These are phyloP conservation scores for Ceriops zippeliana DNA, from an alignment of 345 rosid genomes.

Conservation along the genomic window DNA sequence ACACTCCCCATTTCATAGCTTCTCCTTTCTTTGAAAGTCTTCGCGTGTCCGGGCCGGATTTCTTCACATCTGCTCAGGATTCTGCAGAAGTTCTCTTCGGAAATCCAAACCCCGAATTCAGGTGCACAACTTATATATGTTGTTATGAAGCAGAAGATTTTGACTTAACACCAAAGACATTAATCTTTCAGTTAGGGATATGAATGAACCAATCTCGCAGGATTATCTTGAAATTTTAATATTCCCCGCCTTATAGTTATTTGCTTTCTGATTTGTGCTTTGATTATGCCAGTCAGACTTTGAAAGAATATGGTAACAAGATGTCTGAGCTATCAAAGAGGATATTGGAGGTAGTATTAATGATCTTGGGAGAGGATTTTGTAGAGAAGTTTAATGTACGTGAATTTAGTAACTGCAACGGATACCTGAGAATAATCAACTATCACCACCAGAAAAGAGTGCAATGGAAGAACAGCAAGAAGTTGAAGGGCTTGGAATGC, in stretches of 20 bases:
- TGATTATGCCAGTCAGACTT: slow-evolving; percentile 6
- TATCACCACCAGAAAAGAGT: slow-evolving; percentile 15
- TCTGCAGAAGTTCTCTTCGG: slow-evolving; percentile 9
- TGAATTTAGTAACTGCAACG: slow-evolving; percentile 25
- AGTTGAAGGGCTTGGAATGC: slow-evolving; percentile 28
- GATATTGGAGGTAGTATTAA: slow-evolving; percentile 8
- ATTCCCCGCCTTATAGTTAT: too few species aligned
- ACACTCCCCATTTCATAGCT: slow-evolving; percentile 25
- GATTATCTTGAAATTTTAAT: too few species aligned
- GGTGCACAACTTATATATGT: slow-evolving; percentile 1
- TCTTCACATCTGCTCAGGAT: slow-evolving; percentile 16
- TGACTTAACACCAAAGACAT: too few species aligned
- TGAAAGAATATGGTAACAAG: slow-evolving; percentile 22
- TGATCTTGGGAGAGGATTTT: slow-evolving; percentile 16
- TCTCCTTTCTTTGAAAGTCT: slow-evolving; percentile 27
- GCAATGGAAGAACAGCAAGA: background rate
- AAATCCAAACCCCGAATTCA: slow-evolving; percentile 12
- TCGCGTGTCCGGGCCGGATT: slow-evolving; percentile 23
- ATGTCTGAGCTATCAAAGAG: slow-evolving; percentile 17
- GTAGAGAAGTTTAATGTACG: slow-evolving; percentile 13
- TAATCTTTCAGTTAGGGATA: too few species aligned
- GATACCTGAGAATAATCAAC: slow-evolving; percentile 27
- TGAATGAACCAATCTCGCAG: too few species aligned
- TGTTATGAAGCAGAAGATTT: too few species aligned
- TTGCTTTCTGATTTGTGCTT: background rate